Percentiles rank a stretch among this genome's conserved stretches.
Conservation (phyloP, 2,329 filamentous ascomycete species). For the Onygena corvina region DNA sequence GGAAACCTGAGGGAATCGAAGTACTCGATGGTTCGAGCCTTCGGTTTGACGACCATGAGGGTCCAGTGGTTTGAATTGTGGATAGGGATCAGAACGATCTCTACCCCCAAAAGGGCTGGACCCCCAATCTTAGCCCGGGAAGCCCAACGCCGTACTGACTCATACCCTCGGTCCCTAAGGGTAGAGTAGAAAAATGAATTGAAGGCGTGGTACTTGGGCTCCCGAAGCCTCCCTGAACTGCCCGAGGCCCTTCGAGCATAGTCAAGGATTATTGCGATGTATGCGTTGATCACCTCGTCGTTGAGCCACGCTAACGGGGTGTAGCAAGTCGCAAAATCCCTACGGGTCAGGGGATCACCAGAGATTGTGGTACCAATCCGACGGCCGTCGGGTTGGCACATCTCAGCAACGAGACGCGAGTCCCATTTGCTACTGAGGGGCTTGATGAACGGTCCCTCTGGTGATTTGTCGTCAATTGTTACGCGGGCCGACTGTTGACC, state of each 20-base stretch:
- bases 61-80: slow-evolving; percentile 39
- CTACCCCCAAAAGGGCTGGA: slow-evolving; percentile 32
- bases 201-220: slow-evolving; percentile 34
- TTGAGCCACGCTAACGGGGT: slow-evolving; percentile 33
- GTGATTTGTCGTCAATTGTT: slow-evolving; percentile 12
- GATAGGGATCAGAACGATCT: slow-evolving; percentile 38
- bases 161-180: slow-evolving; percentile 31
- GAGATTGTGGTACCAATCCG: slow-evolving; percentile 24
- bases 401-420: slow-evolving; percentile 22
- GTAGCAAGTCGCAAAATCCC: slow-evolving; percentile 29
- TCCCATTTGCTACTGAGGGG: slow-evolving; percentile 30
- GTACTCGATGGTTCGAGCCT: slow-evolving; percentile 34
- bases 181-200: slow-evolving; percentile 37
- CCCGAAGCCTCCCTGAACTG: slow-evolving; percentile 25
- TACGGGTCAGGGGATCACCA: slow-evolving; percentile 28
- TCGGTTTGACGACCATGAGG: slow-evolving; percentile 35
- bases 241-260: slow-evolving; percentile 26
- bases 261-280: slow-evolving; percentile 32
- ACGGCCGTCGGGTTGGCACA: slow-evolving; percentile 19
- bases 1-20: slow-evolving; percentile 36
- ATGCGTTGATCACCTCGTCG: slow-evolving; percentile 38
- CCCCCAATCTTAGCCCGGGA: slow-evolving; percentile 38
- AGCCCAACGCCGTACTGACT: slow-evolving; percentile 33
- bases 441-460: slow-evolving; percentile 25
- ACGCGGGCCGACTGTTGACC: slow-evolving; percentile 7